A percentile compares a stretch with the other conserved stretches of the same genome.
Conservation (phyloP, 2,329 filamentous ascomycete species). For the Ascochyta lentis region DNA sequence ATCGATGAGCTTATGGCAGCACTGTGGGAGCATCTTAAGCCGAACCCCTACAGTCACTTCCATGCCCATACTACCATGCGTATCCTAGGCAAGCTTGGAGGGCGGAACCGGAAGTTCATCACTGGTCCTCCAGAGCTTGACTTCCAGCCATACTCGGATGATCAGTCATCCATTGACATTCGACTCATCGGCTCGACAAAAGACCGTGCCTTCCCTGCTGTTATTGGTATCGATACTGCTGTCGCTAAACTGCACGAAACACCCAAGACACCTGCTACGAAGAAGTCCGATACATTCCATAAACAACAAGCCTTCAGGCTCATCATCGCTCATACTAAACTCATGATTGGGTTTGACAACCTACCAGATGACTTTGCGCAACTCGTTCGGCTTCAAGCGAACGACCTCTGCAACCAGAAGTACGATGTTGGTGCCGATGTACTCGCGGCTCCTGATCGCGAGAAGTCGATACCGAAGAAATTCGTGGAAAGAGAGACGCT, state of each 20-base stretch:
- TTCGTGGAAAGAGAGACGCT: slow-evolving; percentile 80
- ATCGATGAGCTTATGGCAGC: slow-evolving; percentile 99
- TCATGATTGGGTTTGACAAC: slow-evolving; percentile 85
- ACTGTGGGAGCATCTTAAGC: slow-evolving; percentile 92
- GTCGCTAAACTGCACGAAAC: slow-evolving; percentile 86
- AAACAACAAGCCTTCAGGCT: slow-evolving; percentile 92
- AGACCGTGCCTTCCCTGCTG: slow-evolving; percentile 85
- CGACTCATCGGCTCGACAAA: slow-evolving; percentile 87
- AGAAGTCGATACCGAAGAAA: slow-evolving; percentile 86
- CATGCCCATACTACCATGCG: slow-evolving; percentile 97
- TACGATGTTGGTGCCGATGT: slow-evolving; percentile 72
- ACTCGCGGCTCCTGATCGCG: slow-evolving; percentile 77
- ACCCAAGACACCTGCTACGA: slow-evolving; percentile 66
- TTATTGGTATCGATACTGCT: slow-evolving; percentile 85
- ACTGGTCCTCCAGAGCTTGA: slow-evolving; percentile 84
- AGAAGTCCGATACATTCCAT: slow-evolving; percentile 81
- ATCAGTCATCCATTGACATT: slow-evolving; percentile 84
- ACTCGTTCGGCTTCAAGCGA: slow-evolving; percentile 84
- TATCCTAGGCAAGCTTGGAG: slow-evolving; percentile 94
- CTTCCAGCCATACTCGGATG: slow-evolving; percentile 86
- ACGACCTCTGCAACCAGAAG: slow-evolving; percentile 79
- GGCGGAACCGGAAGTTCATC: slow-evolving; percentile 93
- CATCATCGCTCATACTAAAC: slow-evolving; percentile 86
- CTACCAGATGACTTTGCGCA: slow-evolving; percentile 88
- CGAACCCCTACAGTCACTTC: slow-evolving; percentile 94